Percentiles rank a stretch among this genome's conserved stretches.
These are phyloP conservation scores for Filobasidium uniguttulatum DNA, from an alignment of 1,284 basidiomycete genomes.

Conservation along the genomic window DNA sequence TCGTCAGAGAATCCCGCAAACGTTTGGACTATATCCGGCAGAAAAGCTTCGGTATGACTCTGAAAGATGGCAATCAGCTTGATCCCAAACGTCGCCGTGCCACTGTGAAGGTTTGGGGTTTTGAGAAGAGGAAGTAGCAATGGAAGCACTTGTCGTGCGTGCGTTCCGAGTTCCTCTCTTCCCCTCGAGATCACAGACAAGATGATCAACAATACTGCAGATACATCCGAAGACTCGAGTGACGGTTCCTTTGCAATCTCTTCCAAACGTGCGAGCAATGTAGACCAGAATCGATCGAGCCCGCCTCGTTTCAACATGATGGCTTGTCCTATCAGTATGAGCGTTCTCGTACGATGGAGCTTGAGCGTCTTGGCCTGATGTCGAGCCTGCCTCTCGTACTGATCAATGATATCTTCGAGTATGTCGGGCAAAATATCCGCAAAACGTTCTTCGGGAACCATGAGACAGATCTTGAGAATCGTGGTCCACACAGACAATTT, in stretches of 20 bases:
- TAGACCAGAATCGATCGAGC: background rate
- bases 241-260: background rate
- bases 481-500: conserved; percentile 11
- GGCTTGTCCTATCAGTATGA: conserved; percentile 9
- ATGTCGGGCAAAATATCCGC: conserved; percentile 10
- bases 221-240: background rate
- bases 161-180: conserved; percentile 4
- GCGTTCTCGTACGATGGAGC: conserved; percentile 8
- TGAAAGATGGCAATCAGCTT: conserved; percentile 11
- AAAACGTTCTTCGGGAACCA: conserved; percentile 10
- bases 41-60: conserved; percentile 3
- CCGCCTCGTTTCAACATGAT: conserved; percentile 6
- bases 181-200: conserved; percentile 11
- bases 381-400: background rate
- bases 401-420: conserved; percentile 5
- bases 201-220: conserved; percentile 3
- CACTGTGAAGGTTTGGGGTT: background rate
- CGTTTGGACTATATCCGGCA: conserved; percentile 3
- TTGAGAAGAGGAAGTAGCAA: background rate
- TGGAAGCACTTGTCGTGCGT: conserved; percentile 4
- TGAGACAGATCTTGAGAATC: conserved; percentile 10
- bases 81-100: conserved; percentile 5
- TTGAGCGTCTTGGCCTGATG: background rate
- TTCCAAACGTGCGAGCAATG: background rate
- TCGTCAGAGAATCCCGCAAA: background rate